Evolutionary conservation across 1,284 basidiomycete species (phyloP), one percentile per base, ranked within the genome.

Genomic region (Albatrellus sp.): DNA sequence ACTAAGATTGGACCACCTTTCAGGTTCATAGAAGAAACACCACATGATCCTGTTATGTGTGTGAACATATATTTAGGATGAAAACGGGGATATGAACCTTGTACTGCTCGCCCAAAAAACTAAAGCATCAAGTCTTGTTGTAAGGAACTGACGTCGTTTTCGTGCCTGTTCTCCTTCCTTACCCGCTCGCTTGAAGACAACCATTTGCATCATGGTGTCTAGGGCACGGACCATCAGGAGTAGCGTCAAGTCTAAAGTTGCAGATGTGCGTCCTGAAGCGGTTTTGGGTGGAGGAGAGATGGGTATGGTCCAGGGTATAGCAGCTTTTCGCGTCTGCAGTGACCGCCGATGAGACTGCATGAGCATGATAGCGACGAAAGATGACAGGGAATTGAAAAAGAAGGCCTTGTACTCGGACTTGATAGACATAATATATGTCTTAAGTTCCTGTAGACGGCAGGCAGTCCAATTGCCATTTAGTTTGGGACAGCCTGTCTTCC

Each of bases 21-120:
- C 64, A 5, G 82, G 80, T 52, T 76, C 65, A 54, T 87, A 87
- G 57, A 84, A 79, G 59, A 81, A 87, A 55, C 82, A 86, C 83
- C 82, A 87, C 82, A 87, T 86, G 43, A 87, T 85, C 54, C 84
- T 85, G 24, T 3, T 5, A 17, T 7, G 51, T 46, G 40, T 9
- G 49, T 43, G 12, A 20, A 19, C 10, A n/a, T 14, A 42, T n/a
- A 36, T 43, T 32, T 31, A 35, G 5, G n/a, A 4, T 8, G 12
- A 5, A 32, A 14, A 42, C n/a, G 40, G 32, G 24, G 38, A n/a
- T 11, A 60, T 68, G 17, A 45, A 84, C 83, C 83, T 76, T 34
- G 81, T 76, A 50, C 80, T 82, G 50, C 75, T 77, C 9, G 71
- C 71, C 81, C 81, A 87, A 53, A 87, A 87, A 6, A 80, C 61